A percentile compares a stretch with the other conserved stretches of the same genome.
These are phyloP conservation scores for Singerocomus inundabilis DNA, from an alignment of 1,284 basidiomycete genomes.

Conservation along the genomic window DNA sequence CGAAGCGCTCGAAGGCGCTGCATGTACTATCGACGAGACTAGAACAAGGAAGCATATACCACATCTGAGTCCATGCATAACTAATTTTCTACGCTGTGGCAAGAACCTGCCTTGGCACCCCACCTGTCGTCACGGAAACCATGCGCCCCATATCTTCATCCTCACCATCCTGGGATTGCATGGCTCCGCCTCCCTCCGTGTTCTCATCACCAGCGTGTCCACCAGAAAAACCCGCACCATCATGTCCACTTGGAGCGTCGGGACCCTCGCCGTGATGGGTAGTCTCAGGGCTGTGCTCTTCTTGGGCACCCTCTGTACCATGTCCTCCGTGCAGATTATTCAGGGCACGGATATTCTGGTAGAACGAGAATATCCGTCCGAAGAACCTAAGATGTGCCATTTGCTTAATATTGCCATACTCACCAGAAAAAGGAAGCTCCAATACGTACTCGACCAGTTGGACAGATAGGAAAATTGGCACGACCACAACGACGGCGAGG, in stretches of 20 bases:
- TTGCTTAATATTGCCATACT: slow-evolving; percentile 4
- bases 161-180: not conserved
- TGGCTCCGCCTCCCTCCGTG: not conserved
- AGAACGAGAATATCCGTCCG: not conserved
- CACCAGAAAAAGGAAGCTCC: too few species aligned
- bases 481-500: slow-evolving; percentile 2
- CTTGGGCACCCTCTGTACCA: not conserved
- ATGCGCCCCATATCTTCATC: not conserved
- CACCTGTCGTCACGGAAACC: too few species aligned
- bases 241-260: not conserved
- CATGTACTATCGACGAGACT: too few species aligned
- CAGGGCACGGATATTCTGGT: slow-evolving; percentile 8
- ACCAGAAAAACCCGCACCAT: not conserved
- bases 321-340: not conserved
- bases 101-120: too few species aligned
- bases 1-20: too few species aligned
- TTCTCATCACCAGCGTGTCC: not conserved
- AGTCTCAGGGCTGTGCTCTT: not conserved
- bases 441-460: slow-evolving; percentile 15
- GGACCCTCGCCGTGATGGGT: not conserved
- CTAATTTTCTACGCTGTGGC: too few species aligned
- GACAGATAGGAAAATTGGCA: slow-evolving; percentile 17
- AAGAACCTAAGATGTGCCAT: slow-evolving; percentile 8
- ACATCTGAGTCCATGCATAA: too few species aligned
- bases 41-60: too few species aligned